Conservation (phyloP, 2,329 filamentous ascomycete species). For the Ophiostoma sp. region DNA sequence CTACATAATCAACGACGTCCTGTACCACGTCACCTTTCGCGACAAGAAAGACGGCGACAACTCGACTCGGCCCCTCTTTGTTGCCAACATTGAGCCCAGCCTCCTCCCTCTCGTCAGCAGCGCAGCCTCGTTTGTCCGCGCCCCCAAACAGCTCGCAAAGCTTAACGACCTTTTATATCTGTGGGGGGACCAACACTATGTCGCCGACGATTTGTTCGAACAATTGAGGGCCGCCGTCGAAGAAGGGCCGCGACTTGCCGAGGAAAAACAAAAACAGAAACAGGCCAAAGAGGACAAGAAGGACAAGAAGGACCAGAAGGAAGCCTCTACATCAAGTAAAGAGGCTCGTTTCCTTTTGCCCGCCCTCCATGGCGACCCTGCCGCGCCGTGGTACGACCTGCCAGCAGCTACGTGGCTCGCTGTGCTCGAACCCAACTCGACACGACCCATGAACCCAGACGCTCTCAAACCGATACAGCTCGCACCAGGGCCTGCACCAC, state of each 20-base stretch:
- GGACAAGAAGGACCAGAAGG: conserved; percentile 35
- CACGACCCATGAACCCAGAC: conserved; percentile 68
- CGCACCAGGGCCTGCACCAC: conserved; percentile 65
- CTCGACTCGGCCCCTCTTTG: conserved; percentile 48
- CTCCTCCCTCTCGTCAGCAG: conserved; percentile 63
- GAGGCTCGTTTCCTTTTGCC: conserved; percentile 70
- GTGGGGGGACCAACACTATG: conserved; percentile 70
- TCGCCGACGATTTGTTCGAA: conserved; percentile 51
- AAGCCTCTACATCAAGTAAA: neutral
- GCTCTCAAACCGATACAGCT: conserved; percentile 73
- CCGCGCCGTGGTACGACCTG: conserved; percentile 75
- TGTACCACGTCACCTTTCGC: conserved; percentile 66
- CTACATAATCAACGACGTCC: conserved; percentile 75
- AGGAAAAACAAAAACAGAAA: conserved; percentile 41
- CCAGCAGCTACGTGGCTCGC: conserved; percentile 81
- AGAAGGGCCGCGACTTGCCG: conserved; percentile 30
- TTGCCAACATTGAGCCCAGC: conserved; percentile 56
- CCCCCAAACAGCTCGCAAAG: conserved; percentile 66
- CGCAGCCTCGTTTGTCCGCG: conserved; percentile 58
- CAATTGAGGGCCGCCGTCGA: conserved; percentile 61
- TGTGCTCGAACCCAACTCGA: conserved; percentile 74
- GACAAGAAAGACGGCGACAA: conserved; percentile 36
- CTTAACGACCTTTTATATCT: conserved; percentile 64
- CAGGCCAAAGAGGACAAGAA: neutral
- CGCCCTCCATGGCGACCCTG: conserved; percentile 71